Evolutionary conservation across 202 grass and related monocot genomes (phyloP).

Genomic region (Zizania palustris): DNA sequence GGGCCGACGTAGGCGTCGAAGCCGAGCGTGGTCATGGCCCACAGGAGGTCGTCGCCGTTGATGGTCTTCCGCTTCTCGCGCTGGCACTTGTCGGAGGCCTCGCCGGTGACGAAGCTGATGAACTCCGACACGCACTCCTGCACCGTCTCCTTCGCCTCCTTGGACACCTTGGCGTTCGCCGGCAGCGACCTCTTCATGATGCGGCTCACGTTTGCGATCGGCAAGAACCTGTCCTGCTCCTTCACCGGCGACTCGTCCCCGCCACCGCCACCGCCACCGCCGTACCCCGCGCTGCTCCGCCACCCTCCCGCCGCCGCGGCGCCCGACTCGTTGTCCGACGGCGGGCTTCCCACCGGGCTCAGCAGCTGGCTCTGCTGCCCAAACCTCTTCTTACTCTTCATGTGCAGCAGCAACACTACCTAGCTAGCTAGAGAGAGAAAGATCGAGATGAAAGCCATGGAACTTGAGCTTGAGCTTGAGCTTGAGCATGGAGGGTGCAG

Average conservation of each 20-base stretch:
- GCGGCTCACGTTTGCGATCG: constrained; percentile 86
- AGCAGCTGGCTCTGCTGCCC: constrained; percentile 43
- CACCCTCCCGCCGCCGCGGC: constrained; percentile 18
- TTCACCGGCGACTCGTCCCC: constrained; percentile 60
- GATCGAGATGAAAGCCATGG: neutral
- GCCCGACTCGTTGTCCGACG: constrained; percentile 70
- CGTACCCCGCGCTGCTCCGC: constrained; percentile 36
- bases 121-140: constrained; percentile 89
- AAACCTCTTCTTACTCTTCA: constrained; percentile 69
- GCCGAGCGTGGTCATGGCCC: constrained; percentile 83
- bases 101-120: constrained; percentile 77
- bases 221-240: constrained; percentile 81
- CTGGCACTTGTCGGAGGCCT: constrained; percentile 94
- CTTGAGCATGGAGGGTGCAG: neutral
- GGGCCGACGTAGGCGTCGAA: constrained; percentile 73
- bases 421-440: neutral
- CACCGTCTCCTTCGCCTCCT: constrained; percentile 84
- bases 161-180: constrained; percentile 82
- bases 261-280: neutral
- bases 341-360: constrained; percentile 61
- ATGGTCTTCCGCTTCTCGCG: constrained; percentile 97
- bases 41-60: constrained; percentile 92
- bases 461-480: neutral
- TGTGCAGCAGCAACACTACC: neutral
- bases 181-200: constrained; percentile 82